phyloP scores from a whole-genome alignment of 345 rosid species.

The Citrus hindsii region DNA sequence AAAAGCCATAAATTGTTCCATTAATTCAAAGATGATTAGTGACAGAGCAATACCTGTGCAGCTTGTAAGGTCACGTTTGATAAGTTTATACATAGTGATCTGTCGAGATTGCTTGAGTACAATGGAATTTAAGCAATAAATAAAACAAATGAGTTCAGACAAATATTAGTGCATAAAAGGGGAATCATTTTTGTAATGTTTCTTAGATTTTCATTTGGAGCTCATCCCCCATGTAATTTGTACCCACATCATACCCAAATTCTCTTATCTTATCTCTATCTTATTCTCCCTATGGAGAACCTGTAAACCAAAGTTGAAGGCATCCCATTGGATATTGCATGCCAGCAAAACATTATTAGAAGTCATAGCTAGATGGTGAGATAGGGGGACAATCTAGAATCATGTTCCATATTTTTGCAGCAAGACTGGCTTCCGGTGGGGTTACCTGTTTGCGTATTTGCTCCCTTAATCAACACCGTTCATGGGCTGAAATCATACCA shows the following conservation, averaged over 20 bases:
- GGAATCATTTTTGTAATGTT: neutral
- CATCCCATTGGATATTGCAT: constrained; percentile 1
- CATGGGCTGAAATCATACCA: neutral
- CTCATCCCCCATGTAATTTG: neutral
- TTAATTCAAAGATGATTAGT: too few relatives aligned
- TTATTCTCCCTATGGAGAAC: neutral
- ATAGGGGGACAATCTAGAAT: neutral
- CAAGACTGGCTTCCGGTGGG: constrained; percentile 6
- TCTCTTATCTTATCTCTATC: constrained; percentile 15
- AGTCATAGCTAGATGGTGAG: neutral
- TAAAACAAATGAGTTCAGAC: neutral
- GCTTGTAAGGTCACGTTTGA: neutral
- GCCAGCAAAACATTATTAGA: neutral
- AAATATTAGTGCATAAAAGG: neutral
- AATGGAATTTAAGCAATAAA: neutral
- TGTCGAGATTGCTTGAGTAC: neutral
- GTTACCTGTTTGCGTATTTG: neutral
- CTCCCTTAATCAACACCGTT: neutral
- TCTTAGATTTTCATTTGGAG: neutral
- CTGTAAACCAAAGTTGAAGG: neutral
- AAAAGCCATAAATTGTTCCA: neutral
- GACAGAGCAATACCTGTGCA: neutral
- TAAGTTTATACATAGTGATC: neutral
- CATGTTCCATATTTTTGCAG: neutral
- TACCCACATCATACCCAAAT: neutral